Percentiles rank a stretch among this genome's conserved stretches.
phyloP scores from a whole-genome alignment of 345 rosid genomes.

The Linum usitatissimum region DNA sequence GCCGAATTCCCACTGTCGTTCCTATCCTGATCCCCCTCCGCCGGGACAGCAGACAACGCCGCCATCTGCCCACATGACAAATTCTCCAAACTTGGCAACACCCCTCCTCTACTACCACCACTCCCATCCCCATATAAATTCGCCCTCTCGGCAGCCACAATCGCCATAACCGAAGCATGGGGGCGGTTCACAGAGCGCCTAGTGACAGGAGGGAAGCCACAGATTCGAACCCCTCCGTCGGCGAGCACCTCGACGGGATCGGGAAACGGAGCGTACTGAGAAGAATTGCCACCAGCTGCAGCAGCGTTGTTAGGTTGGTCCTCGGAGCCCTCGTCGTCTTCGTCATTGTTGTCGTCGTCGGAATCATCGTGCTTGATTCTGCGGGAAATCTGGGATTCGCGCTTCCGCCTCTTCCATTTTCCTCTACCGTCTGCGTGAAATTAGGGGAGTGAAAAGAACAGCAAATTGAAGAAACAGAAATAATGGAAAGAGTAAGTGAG shows the following conservation, averaged over 20 bases:
- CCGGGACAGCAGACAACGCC: slow-evolving; percentile 61
- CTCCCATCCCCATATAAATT: slow-evolving; percentile 48
- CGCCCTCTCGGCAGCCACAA: slow-evolving; percentile 59
- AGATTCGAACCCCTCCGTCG: slow-evolving; percentile 51
- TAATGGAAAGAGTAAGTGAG: not conserved
- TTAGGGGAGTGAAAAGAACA: slow-evolving; percentile 11
- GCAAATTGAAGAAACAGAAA: not conserved
- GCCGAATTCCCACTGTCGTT: slow-evolving; percentile 35
- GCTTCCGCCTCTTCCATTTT: slow-evolving; percentile 73
- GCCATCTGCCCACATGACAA: slow-evolving; percentile 64
- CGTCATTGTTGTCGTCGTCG: slow-evolving; percentile 41
- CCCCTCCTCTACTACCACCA: slow-evolving; percentile 26
- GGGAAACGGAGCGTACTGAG: slow-evolving; percentile 38
- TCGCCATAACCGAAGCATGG: slow-evolving; percentile 47
- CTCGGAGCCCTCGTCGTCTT: slow-evolving; percentile 35
- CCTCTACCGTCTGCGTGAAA: slow-evolving; percentile 49
- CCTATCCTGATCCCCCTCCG: slow-evolving; percentile 53
- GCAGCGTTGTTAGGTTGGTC: slow-evolving; percentile 23
- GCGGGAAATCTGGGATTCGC: slow-evolving; percentile 41
- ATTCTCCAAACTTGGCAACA: slow-evolving; percentile 21
- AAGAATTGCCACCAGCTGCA: not conserved
- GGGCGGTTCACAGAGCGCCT: slow-evolving; percentile 62
- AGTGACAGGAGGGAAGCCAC: slow-evolving; percentile 56
- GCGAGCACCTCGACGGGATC: slow-evolving; percentile 38
- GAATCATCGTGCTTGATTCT: slow-evolving; percentile 23